Evolutionary conservation across 2,329 filamentous ascomycete genomes (phyloP).

Genomic region (Tympanopsis confertula): DNA sequence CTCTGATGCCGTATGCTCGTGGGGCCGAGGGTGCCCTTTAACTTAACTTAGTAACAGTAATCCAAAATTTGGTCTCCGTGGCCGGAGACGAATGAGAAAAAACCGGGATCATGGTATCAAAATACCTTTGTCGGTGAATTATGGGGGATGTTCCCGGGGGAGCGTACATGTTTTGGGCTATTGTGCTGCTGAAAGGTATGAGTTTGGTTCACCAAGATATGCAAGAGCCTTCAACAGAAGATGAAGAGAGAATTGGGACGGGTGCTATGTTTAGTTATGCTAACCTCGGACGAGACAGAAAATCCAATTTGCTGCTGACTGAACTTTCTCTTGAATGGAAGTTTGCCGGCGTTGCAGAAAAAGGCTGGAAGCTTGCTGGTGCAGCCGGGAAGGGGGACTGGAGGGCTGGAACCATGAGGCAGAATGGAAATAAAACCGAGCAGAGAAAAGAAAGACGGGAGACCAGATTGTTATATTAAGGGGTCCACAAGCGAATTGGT

Average conservation of each 20-base stretch:
- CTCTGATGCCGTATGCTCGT: too few species aligned
- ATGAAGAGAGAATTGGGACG: slow-evolving; percentile 10
- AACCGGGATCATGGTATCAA: too few species aligned
- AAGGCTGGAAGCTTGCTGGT: neutral
- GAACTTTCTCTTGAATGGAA: neutral
- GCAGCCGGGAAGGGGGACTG: neutral
- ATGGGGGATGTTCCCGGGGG: neutral
- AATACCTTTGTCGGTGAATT: neutral
- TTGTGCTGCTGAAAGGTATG: neutral
- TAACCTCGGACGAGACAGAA: slow-evolving; percentile 12
- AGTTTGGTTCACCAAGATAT: neutral
- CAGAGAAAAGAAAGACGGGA: neutral
- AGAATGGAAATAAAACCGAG: neutral
- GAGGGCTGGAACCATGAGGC: neutral
- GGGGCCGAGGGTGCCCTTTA: too few species aligned
- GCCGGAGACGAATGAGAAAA: too few species aligned
- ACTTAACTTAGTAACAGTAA: too few species aligned
- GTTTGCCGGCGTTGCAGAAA: neutral
- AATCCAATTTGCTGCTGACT: slow-evolving; percentile 9
- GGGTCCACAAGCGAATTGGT: slow-evolving; percentile 2
- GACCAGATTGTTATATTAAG: slow-evolving; percentile 15
- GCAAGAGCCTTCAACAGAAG: neutral
- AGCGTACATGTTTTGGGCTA: neutral
- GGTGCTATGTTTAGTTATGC: slow-evolving; percentile 17
- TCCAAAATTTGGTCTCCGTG: too few species aligned